A percentile compares a stretch with the other conserved stretches of the same genome.
Conservation (phyloP, 345 rosid species). For the Salix suchowensis region DNA sequence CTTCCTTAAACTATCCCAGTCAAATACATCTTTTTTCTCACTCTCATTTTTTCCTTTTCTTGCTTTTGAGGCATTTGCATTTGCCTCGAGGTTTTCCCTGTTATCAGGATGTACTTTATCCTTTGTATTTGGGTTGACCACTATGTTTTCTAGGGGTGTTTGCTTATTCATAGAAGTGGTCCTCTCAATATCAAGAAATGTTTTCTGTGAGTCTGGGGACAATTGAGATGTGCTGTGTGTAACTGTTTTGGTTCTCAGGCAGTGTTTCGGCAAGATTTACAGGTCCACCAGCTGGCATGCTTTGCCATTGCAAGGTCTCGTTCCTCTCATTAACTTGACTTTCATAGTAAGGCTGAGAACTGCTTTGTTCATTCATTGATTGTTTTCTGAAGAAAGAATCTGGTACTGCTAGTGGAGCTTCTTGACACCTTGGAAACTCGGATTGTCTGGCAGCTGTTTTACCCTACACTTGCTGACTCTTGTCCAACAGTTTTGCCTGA, state of each 20-base stretch:
- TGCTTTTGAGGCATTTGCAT: conserved; percentile 33
- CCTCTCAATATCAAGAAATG: conserved; percentile 24
- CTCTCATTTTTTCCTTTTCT: conserved; percentile 40
- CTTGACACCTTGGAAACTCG: conserved; percentile 20
- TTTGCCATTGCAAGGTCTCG: conserved; percentile 24
- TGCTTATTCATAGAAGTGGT: conserved; percentile 22
- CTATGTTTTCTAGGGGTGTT: conserved; percentile 22
- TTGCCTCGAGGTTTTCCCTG: conserved; percentile 28
- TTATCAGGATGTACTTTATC: conserved; percentile 25
- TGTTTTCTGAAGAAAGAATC: conserved; percentile 2
- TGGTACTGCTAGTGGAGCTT: conserved; percentile 12
- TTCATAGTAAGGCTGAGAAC: conserved; percentile 23
- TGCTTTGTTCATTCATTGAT: conserved; percentile 20
- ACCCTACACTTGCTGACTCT: conserved; percentile 12
- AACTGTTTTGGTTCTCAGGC: conserved; percentile 22
- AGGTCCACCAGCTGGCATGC: conserved; percentile 18
- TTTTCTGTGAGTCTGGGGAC: conserved; percentile 25
- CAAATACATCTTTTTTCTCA: conserved; percentile 42
- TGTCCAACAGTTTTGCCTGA: conserved; percentile 22
- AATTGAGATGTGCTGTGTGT: conserved; percentile 21
- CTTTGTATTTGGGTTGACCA: conserved; percentile 30
- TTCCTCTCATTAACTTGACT: conserved; percentile 28
- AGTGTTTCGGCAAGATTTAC: conserved; percentile 26
- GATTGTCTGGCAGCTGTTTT: conserved; percentile 23
- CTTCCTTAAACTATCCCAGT: conserved; percentile 78